Evolutionary conservation across 495 filamentous ascomycete genomes (phyloP).

Genomic region (Coniosporium apollinis): DNA sequence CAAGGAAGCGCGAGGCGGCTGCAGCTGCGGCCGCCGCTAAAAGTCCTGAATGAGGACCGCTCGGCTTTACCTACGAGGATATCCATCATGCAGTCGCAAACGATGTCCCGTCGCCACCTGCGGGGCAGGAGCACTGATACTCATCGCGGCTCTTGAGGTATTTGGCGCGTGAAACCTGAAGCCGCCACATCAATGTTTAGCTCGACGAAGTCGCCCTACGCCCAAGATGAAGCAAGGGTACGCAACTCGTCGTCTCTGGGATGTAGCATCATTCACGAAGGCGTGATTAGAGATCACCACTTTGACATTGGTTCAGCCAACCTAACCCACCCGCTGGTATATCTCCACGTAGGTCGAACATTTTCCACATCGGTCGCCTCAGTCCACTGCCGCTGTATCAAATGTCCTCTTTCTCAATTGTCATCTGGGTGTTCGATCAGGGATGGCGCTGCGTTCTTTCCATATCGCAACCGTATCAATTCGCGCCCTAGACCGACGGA

Average conservation of each 20-base stretch:
- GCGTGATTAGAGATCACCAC: too few relatives aligned
- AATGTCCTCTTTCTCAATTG: not conserved
- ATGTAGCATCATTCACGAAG: too few relatives aligned
- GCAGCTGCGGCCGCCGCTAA: constrained; percentile 6
- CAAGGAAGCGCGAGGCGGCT: constrained; percentile 51
- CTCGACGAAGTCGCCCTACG: not conserved
- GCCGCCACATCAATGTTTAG: not conserved
- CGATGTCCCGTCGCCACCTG: not conserved
- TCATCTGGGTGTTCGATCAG: not conserved
- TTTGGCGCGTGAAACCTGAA: too few relatives aligned
- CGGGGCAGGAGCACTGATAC: not conserved
- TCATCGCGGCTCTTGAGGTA: not conserved
- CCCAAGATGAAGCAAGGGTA: too few relatives aligned
- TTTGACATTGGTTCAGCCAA: not conserved
- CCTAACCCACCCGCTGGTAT: not conserved
- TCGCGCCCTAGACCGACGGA: not conserved
- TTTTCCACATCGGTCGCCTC: not conserved
- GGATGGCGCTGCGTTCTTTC: not conserved
- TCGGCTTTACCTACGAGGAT: too few relatives aligned
- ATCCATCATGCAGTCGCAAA: not conserved
- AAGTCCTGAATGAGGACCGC: not conserved
- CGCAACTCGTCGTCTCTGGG: too few relatives aligned
- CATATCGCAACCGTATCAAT: constrained; percentile 2
- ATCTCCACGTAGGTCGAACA: not conserved
- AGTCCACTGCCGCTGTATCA: not conserved